Percentiles rank a stretch among this genome's conserved stretches.
Conservation (phyloP, 495 filamentous ascomycete species). For the Aspergillus mulundensis region DNA sequence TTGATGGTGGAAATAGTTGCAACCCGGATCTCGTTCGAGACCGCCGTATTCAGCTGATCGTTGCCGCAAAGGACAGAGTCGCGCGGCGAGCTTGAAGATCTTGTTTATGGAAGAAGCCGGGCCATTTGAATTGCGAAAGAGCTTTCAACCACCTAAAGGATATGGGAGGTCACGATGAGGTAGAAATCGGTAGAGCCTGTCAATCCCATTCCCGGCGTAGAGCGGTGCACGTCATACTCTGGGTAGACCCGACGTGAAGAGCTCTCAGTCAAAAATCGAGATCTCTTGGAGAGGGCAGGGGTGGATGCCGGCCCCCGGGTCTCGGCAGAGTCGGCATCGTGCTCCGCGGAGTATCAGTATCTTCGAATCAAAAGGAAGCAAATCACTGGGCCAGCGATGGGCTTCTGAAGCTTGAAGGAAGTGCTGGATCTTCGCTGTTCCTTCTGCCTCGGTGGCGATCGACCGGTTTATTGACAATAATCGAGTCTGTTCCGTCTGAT, state of each 20-base stretch:
- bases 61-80: neutral
- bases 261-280: too few relatives aligned
- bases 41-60: slow-evolving; percentile 7
- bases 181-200: too few relatives aligned
- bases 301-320: neutral
- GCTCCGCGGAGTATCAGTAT: neutral
- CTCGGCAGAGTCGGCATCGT: neutral
- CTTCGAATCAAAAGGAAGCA: neutral
- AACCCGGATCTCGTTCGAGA: slow-evolving; percentile 10
- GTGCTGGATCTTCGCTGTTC: neutral
- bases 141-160: too few relatives aligned
- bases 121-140: too few relatives aligned
- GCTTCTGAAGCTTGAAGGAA: neutral
- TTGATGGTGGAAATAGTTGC: neutral
- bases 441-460: slow-evolving; percentile 4
- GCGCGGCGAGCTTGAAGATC: neutral
- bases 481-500: neutral
- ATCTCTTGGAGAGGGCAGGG: neutral
- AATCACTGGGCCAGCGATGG: neutral
- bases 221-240: too few relatives aligned
- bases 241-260: too few relatives aligned
- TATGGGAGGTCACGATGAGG: too few relatives aligned
- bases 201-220: too few relatives aligned
- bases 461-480: slow-evolving; percentile 16
- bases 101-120: neutral